A percentile compares a stretch with the other conserved stretches of the same genome.
Conservation (phyloP, 192 early-diverging fungal genomes). For the Ambispora gerdemannii region DNA sequence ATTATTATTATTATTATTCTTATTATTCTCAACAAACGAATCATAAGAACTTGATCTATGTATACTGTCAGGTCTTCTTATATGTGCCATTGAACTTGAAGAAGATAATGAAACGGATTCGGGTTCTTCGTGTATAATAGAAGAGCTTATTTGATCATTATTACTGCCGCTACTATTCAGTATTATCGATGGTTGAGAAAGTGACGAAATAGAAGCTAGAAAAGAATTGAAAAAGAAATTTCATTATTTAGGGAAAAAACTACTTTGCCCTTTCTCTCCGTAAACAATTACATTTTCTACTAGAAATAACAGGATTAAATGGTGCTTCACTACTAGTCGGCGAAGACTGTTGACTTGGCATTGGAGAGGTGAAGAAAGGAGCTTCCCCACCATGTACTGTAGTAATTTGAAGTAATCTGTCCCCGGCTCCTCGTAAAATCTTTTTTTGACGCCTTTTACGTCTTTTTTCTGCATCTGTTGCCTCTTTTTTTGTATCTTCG, state of each 20-base stretch:
- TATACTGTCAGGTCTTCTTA: not conserved
- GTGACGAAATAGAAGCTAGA: not conserved
- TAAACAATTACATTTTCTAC: conserved; percentile 12
- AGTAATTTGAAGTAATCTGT: not conserved
- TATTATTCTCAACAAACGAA: no score
- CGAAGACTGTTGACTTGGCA: conserved; percentile 19
- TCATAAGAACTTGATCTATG: no score
- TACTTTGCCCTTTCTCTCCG: no score
- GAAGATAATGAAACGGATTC: not conserved
- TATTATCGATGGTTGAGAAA: not conserved
- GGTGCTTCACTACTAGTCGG: conserved; percentile 19
- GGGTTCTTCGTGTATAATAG: not conserved
- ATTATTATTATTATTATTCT: no score
- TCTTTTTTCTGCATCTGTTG: not conserved
- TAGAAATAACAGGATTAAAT: conserved; percentile 1
- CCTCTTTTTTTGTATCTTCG: not conserved
- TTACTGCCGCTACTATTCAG: no score
- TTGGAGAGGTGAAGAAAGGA: not conserved
- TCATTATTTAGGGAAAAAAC: not conserved
- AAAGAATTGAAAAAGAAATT: not conserved
- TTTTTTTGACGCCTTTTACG: conserved; percentile 5
- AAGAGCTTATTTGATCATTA: not conserved
- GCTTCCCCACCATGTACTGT: not conserved
- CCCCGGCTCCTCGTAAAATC: not conserved
- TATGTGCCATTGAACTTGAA: not conserved